These are phyloP conservation scores for Reticulascus tulasneorum DNA, from an alignment of 2,329 filamentous ascomycete genomes.

Conservation along the genomic window DNA sequence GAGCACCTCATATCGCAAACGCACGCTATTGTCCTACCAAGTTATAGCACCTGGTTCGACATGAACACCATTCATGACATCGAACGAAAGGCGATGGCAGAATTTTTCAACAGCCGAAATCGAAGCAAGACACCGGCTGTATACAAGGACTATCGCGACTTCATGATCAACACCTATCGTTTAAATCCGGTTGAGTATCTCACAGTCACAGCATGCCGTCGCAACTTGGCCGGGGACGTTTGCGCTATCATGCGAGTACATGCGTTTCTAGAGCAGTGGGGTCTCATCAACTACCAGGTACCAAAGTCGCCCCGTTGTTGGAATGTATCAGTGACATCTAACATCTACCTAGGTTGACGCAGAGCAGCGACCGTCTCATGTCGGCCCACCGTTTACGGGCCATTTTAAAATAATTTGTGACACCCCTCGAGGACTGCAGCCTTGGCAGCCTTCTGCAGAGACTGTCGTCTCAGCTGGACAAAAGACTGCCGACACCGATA, in stretches of 20 bases:
- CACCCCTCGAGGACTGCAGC: constrained; percentile 88
- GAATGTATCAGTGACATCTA: constrained; percentile 3
- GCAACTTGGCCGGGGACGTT: constrained; percentile 94
- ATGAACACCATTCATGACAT: constrained; percentile 90
- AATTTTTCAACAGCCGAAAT: constrained; percentile 98
- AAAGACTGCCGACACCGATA: constrained; percentile 65
- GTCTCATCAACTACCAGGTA: constrained; percentile 98
- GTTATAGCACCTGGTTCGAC: constrained; percentile 98
- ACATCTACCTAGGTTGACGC: constrained; percentile 73
- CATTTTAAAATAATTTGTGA: constrained; percentile 97
- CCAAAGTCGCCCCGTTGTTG: too few species aligned
- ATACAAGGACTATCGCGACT: constrained; percentile 98
- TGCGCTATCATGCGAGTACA: constrained; percentile 99
- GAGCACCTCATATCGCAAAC: constrained; percentile 91
- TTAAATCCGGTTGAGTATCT: constrained; percentile 94
- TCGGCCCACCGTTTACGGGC: constrained; percentile 93
- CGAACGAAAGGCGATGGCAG: constrained; percentile 90
- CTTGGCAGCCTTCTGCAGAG: constrained; percentile 87
- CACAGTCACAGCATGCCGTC: constrained; percentile 90
- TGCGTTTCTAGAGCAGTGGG: constrained; percentile 97
- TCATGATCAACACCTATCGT: constrained; percentile 99
- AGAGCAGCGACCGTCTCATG: constrained; percentile 89
- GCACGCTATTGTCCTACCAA: constrained; percentile 92
- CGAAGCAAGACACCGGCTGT: constrained; percentile 95
- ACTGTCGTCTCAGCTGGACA: constrained; percentile 61